Evolutionary conservation across 2,329 filamentous ascomycete species (phyloP), one percentile per base, ranked within the genome.

Genomic region (Aspergillus bombycis): DNA sequence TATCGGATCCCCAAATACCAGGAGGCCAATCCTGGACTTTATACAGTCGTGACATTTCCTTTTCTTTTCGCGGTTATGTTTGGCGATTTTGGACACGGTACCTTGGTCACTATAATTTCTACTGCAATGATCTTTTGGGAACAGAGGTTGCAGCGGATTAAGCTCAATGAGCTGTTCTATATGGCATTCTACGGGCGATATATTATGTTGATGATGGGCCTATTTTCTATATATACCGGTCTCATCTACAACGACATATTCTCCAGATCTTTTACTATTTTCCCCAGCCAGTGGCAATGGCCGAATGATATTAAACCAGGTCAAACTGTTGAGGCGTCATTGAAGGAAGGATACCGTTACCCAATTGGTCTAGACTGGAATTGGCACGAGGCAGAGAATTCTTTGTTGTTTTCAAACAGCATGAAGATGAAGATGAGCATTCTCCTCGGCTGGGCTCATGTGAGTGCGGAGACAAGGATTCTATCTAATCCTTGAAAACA

Each of bases 341-440:
- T 96, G 62, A 90, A 89, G 71, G 82, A 88, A 55, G 86, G 85
- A 63, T 94, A 97, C 80, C 90, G 93, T 58, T 99, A 97, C 78
- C 94, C 96, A 16, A 97, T 99, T 75, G 95, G 95, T 70, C 82
- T 99, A 64, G 95, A 99, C 76, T 97, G 90, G 89, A 91, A 90
- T 74, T 99, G 95, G 95, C 96, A 99, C 77, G 93, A 91, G 64
- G 91, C 93, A 12, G 94, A 98, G 73, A 99, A 99, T 74, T 91
- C 96, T 65, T 85, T 99, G 21, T 86, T 99, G 56, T 99, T 99
- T 82, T 91, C 88, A 78, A 99, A 99, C 90, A 96, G 92, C 80
- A 96, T 95, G 86, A 99, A 99, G 89, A 99, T 99, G 95, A 99
- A 99, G 85, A 91, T 99, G 81, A 96, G 92, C 83, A 97, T 99